phyloP scores from a whole-genome alignment of 768 basidiomycete species.

The Boletellus ananiceps region DNA sequence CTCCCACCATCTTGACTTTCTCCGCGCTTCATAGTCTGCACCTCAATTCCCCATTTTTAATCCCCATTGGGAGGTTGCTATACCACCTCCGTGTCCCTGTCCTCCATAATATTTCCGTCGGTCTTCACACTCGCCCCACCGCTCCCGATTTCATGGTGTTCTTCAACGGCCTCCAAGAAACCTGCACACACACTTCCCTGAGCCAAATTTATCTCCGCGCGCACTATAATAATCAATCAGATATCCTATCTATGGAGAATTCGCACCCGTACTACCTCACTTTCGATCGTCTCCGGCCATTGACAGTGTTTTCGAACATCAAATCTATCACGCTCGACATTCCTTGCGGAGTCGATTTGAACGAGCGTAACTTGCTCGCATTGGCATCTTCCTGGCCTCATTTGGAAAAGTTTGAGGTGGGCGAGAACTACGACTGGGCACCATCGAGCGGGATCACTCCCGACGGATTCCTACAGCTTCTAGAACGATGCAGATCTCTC shows the following conservation, averaged over 20 bases:
- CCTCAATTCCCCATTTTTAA: background rate
- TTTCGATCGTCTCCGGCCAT: constrained; percentile 1
- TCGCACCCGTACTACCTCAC: background rate
- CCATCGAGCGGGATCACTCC: constrained; percentile 9
- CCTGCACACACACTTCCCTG: background rate
- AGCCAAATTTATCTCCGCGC: background rate
- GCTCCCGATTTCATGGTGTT: background rate
- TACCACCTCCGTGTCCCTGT: background rate
- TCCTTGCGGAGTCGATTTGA: constrained; percentile 3
- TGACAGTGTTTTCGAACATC: constrained; percentile 8
- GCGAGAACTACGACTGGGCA: constrained; percentile 2
- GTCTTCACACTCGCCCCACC: background rate
- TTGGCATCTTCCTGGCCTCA: constrained; percentile 15
- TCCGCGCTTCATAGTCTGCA: background rate
- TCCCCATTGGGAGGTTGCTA: background rate
- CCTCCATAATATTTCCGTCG: background rate
- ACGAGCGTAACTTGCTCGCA: constrained; percentile 3
- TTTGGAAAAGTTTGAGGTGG: constrained; percentile 1
- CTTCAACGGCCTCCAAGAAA: constrained; percentile 2
- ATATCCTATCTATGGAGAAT: background rate
- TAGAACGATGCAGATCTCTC: constrained; percentile 15
- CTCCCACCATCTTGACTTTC: background rate
- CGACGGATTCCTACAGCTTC: constrained; percentile 7
- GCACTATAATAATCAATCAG: background rate
- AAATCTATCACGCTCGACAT: constrained; percentile 2